These are phyloP conservation scores for Morella rubra DNA, from an alignment of 306 rosid genomes.

Conservation along the genomic window DNA sequence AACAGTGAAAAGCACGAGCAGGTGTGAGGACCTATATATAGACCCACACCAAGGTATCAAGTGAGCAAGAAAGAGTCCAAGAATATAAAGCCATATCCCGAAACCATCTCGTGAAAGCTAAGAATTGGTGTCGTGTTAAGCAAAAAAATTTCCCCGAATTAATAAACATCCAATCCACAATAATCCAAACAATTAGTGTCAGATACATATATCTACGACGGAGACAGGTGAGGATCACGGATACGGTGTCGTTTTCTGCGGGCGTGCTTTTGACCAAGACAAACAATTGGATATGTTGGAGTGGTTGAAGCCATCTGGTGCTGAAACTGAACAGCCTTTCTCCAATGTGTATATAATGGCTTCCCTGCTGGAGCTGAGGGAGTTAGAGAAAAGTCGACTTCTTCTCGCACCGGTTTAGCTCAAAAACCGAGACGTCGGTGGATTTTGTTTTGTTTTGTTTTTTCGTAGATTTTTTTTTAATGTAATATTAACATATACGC, in stretches of 20 bases:
- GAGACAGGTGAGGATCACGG: slow-evolving; percentile 39
- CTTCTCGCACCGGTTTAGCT: too few relatives aligned
- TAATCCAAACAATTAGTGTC: not conserved
- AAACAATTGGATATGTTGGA: not conserved
- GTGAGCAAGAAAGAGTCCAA: slow-evolving; percentile 16
- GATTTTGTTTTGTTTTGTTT: too few relatives aligned
- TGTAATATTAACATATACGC: too few relatives aligned
- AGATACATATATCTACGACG: not conserved
- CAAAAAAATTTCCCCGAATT: not conserved
- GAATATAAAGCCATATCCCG: not conserved
- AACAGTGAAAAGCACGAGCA: slow-evolving; percentile 12
- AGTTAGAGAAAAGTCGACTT: not conserved
- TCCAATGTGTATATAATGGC: not conserved
- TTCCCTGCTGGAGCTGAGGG: not conserved
- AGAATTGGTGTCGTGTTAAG: slow-evolving; percentile 26
- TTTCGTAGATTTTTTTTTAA: too few relatives aligned
- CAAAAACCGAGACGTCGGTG: too few relatives aligned
- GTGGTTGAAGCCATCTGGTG: not conserved
- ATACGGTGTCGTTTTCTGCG: slow-evolving; percentile 23
- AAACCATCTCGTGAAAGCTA: slow-evolving; percentile 54
- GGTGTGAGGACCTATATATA: slow-evolving; percentile 31
- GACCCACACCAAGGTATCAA: not conserved
- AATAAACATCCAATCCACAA: not conserved
- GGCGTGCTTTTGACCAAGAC: slow-evolving; percentile 21
- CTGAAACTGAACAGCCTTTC: not conserved